phyloP scores from a whole-genome alignment of 305 asterid species.

The Salvia sclarea region DNA sequence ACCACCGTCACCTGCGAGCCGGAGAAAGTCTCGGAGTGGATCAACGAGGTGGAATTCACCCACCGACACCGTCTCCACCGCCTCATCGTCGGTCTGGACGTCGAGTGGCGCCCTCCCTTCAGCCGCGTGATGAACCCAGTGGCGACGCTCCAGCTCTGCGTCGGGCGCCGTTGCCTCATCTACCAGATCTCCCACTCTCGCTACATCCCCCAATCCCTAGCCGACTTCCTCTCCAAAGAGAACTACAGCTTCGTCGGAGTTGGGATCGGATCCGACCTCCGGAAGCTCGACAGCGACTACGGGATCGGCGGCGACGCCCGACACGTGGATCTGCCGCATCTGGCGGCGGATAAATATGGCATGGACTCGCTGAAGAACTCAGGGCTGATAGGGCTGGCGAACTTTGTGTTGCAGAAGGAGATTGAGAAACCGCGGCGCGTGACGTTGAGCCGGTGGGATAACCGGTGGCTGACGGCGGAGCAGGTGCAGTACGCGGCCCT shows the following conservation, averaged over 20 bases:
- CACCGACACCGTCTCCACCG: slow-evolving; percentile 34
- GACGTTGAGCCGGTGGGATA: slow-evolving; percentile 39
- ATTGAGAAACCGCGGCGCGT: slow-evolving; percentile 32
- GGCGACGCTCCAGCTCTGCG: slow-evolving; percentile 65
- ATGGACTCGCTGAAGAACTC: not conserved
- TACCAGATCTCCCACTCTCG: slow-evolving; percentile 39
- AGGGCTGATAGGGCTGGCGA: slow-evolving; percentile 26
- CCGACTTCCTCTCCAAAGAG: slow-evolving; percentile 39
- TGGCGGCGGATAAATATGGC: slow-evolving; percentile 21
- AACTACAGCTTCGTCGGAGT: no score
- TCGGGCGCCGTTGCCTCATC: slow-evolving; percentile 56
- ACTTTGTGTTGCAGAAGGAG: slow-evolving; percentile 24
- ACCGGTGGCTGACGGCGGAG: slow-evolving; percentile 20
- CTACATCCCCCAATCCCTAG: slow-evolving; percentile 29
- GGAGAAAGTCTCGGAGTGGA: slow-evolving; percentile 39
- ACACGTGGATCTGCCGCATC: no score
- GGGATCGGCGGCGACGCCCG: no score
- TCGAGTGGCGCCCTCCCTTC: slow-evolving; percentile 58
- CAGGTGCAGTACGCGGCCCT: slow-evolving; percentile 39
- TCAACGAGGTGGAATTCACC: slow-evolving; percentile 31
- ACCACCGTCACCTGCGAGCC: slow-evolving; percentile 50
- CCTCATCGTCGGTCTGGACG: slow-evolving; percentile 54
- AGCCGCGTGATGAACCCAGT: slow-evolving; percentile 36
- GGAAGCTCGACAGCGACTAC: no score
- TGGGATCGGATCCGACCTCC: no score